phyloP scores from a whole-genome alignment of 441 rosid species.

The Jatropha podagrica region DNA sequence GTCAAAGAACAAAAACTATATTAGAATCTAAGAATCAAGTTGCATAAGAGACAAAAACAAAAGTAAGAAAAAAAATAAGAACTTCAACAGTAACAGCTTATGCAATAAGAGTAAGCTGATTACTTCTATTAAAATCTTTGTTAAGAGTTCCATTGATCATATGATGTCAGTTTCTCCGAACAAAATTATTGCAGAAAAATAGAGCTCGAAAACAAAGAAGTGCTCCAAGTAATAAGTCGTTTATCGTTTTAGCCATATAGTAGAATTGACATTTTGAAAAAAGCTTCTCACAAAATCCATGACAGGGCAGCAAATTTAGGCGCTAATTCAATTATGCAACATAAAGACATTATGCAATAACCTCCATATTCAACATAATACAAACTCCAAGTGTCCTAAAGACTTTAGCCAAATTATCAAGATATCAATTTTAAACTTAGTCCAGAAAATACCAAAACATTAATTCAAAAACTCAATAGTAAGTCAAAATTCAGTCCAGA shows the following conservation, averaged over 20 bases:
- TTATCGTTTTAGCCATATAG: not conserved
- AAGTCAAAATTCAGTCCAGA: not conserved
- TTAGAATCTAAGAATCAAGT: not conserved
- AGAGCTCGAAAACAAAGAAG: not conserved
- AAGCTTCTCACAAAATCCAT: not conserved
- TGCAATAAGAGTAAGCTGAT: not conserved
- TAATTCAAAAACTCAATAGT: constrained; percentile 4
- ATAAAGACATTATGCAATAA: not conserved
- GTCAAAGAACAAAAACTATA: not conserved
- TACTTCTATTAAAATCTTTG: not conserved
- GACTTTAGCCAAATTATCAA: not conserved
- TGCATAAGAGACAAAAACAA: not conserved
- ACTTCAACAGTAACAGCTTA: not conserved
- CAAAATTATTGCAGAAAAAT: not conserved
- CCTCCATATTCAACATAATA: not conserved
- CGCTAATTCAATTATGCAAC: not conserved
- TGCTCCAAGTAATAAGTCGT: not conserved
- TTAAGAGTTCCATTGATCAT: not conserved
- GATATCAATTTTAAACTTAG: not conserved
- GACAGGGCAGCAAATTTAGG: not conserved
- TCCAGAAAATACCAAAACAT: not conserved
- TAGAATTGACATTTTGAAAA: not conserved
- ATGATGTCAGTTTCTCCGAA: not conserved
- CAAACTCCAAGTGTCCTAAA: not conserved
- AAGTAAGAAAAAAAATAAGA: not conserved